phyloP scores from a whole-genome alignment of 768 basidiomycete genomes.

The Hypholoma sublateritium region DNA sequence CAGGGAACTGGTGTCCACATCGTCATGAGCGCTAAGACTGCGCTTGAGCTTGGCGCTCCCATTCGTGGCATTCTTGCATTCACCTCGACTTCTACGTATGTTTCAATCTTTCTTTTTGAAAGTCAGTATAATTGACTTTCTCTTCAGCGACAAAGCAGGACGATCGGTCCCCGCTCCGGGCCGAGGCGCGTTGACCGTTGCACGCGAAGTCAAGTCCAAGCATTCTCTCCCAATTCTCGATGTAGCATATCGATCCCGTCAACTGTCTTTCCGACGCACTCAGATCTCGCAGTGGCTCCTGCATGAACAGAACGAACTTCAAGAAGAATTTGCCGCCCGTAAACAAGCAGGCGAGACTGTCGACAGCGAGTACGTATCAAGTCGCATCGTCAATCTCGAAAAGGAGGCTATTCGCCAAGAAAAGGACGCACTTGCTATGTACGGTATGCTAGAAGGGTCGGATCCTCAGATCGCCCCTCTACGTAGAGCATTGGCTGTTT shows the following conservation, averaged over 20 bases:
- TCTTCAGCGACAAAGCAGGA: conserved; percentile 89
- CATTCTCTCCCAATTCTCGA: conserved; percentile 80
- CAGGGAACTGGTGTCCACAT: conserved; percentile 95
- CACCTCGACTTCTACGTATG: conserved; percentile 94
- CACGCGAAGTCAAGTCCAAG: conserved; percentile 79
- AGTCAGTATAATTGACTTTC: background rate
- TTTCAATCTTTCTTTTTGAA: conserved; percentile 12
- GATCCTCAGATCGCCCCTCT: conserved; percentile 89
- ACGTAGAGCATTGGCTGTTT: conserved; percentile 93
- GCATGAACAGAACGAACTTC: conserved; percentile 84
- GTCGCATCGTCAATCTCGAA: conserved; percentile 83
- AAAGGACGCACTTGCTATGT: conserved; percentile 87
- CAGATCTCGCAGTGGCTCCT: conserved; percentile 95
- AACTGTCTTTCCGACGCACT: conserved; percentile 91
- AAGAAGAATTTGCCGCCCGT: conserved; percentile 69
- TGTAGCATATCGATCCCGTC: conserved; percentile 86
- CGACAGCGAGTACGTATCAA: conserved; percentile 70
- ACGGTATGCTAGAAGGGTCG: conserved; percentile 90
- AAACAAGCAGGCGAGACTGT: conserved; percentile 50
- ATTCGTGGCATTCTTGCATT: conserved; percentile 93
- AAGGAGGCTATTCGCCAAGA: conserved; percentile 90
- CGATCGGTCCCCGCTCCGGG: conserved; percentile 98
- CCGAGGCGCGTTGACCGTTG: conserved; percentile 86
- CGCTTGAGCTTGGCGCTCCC: conserved; percentile 89
- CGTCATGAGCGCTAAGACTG: conserved; percentile 95